These are phyloP conservation scores for Papiliotrema flavescens DNA, from an alignment of 1,284 basidiomycete species.

Conservation along the genomic window DNA sequence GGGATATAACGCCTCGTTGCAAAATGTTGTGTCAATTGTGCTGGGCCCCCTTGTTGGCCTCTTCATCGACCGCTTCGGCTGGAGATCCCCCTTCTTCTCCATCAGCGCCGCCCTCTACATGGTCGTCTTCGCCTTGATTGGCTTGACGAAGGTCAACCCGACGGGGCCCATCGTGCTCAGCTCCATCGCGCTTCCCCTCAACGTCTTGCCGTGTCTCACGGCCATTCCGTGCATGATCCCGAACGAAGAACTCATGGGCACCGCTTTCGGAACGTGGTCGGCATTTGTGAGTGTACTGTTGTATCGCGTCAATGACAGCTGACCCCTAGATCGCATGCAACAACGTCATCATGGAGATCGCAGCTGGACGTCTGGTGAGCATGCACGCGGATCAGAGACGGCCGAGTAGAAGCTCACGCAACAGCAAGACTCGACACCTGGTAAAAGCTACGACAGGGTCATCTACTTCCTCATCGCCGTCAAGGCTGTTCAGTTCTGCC, in stretches of 20 bases:
- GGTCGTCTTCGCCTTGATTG: slow-evolving; percentile 48
- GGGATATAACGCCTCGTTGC: slow-evolving; percentile 49
- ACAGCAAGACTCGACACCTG: slow-evolving; percentile 44
- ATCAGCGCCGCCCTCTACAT: slow-evolving; percentile 44
- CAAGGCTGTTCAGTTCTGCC: slow-evolving; percentile 45
- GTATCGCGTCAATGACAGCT: too few relatives aligned
- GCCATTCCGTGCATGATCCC: slow-evolving; percentile 49
- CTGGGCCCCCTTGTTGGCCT: slow-evolving; percentile 46
- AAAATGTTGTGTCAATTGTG: slow-evolving; percentile 51
- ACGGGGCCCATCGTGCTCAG: slow-evolving; percentile 46
- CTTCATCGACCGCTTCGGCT: slow-evolving; percentile 43
- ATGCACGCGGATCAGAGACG: too few relatives aligned
- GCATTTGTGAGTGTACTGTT: slow-evolving; percentile 30
- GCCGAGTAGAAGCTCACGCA: neutral
- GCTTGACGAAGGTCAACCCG: slow-evolving; percentile 47
- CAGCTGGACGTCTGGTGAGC: slow-evolving; percentile 44
- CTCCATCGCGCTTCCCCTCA: slow-evolving; percentile 44
- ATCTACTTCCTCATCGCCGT: slow-evolving; percentile 51
- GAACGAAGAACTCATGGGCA: slow-evolving; percentile 46
- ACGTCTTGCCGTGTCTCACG: slow-evolving; percentile 48
- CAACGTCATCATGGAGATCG: slow-evolving; percentile 43
- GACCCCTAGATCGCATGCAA: slow-evolving; percentile 1
- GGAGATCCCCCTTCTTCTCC: slow-evolving; percentile 39
- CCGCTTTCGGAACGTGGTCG: slow-evolving; percentile 52
- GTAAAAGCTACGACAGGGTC: slow-evolving; percentile 43